Evolutionary conservation across 805 yeast genomes (phyloP).

Genomic region (Spencermartinsiella europaea): DNA sequence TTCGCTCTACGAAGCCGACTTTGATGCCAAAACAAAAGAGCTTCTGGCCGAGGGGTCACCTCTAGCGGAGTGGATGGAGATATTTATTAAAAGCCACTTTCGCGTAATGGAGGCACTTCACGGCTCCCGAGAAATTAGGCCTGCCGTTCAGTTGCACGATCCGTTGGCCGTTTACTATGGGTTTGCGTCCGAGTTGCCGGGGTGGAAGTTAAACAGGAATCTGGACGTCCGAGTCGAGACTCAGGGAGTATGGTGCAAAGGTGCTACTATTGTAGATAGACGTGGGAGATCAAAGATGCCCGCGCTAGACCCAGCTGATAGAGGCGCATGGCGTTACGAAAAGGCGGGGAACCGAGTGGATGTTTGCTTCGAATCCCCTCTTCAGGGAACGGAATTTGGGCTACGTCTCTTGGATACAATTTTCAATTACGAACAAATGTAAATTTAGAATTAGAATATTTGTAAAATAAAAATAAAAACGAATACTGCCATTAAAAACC

Average conservation of each 20-base stretch:
- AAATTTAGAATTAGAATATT: too few relatives aligned
- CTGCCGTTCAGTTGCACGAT: constrained; percentile 30
- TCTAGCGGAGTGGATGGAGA: constrained; percentile 32
- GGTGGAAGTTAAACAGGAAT: constrained; percentile 19
- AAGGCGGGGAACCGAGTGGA: constrained; percentile 23
- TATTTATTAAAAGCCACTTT: constrained; percentile 31
- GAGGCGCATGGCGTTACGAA: constrained; percentile 20
- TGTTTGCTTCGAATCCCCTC: constrained; percentile 22
- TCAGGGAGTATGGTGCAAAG: constrained; percentile 36
- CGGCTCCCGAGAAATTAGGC: not conserved
- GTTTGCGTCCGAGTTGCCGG: constrained; percentile 14
- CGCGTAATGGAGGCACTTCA: constrained; percentile 12
- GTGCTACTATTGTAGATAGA: constrained; percentile 33
- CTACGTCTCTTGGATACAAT: constrained; percentile 17
- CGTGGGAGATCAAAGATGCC: constrained; percentile 27
- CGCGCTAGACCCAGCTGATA: constrained; percentile 9
- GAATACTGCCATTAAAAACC: too few relatives aligned
- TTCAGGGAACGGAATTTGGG: constrained; percentile 19
- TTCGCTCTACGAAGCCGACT: constrained; percentile 18
- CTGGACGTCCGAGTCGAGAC: constrained; percentile 37
- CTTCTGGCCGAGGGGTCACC: constrained; percentile 22
- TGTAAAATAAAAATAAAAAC: too few relatives aligned
- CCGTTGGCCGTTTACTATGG: constrained; percentile 37
- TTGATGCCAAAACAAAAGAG: constrained; percentile 7
- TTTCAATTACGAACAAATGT: constrained; percentile 8